These are phyloP conservation scores for Heritiera littoralis DNA, from an alignment of 345 rosid species.

Conservation along the genomic window DNA sequence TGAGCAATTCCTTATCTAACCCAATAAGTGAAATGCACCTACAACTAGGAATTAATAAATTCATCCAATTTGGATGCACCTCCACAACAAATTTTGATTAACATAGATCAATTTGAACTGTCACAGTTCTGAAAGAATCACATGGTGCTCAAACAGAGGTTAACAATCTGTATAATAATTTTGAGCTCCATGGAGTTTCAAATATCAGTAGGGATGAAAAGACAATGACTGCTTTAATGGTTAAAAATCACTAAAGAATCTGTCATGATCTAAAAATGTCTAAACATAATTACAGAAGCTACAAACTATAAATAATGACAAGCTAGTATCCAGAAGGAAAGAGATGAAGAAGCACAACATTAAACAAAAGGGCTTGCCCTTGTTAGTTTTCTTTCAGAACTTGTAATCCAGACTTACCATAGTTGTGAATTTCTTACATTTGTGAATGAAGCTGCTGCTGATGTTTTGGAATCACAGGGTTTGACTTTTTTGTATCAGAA, in stretches of 20 bases:
- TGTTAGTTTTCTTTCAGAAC: conserved; percentile 13
- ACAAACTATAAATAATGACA: conserved; percentile 1
- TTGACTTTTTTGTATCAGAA: conserved; percentile 23
- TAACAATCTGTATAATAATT: no score
- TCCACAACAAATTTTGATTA: neutral
- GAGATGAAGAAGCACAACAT: neutral
- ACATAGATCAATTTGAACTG: neutral
- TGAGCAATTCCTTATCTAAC: neutral
- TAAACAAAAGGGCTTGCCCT: neutral
- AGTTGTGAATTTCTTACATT: conserved; percentile 30
- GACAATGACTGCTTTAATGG: neutral
- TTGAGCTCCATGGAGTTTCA: no score
- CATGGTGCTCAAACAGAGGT: neutral
- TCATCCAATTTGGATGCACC: neutral
- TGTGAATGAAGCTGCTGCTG: conserved; percentile 19
- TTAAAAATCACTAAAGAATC: neutral
- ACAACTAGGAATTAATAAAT: neutral
- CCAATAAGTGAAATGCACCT: neutral
- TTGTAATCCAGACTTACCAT: conserved; percentile 21
- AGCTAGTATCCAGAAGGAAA: neutral
- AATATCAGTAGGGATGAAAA: no score
- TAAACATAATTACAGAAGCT: neutral
- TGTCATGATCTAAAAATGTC: neutral
- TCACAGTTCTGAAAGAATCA: neutral
- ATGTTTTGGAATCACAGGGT: conserved; percentile 26